A percentile compares a stretch with the other conserved stretches of the same genome.
Evolutionary conservation across 768 basidiomycete species (phyloP).

Genomic region (Trametes cingulata): DNA sequence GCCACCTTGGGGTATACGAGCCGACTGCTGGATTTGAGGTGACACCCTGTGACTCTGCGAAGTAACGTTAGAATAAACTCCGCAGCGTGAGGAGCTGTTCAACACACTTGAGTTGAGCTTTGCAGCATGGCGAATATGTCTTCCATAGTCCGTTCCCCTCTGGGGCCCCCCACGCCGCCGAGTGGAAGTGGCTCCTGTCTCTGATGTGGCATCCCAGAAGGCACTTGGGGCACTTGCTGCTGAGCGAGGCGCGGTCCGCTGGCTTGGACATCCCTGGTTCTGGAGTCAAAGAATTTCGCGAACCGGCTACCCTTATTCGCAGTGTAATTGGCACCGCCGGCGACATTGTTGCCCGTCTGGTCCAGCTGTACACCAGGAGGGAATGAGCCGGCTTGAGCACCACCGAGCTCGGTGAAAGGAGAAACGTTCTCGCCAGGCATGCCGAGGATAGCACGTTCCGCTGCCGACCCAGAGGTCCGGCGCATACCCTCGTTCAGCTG

Average conservation of each 20-base stretch:
- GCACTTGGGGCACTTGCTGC: constrained; percentile 40
- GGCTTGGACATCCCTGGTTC: constrained; percentile 48
- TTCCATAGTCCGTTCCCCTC: constrained; percentile 65
- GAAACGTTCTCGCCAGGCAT: constrained; percentile 20
- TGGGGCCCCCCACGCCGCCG: constrained; percentile 33
- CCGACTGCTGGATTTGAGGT: constrained; percentile 26
- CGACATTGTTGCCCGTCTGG: constrained; percentile 16
- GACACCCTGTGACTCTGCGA: constrained; percentile 27
- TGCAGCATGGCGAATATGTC: constrained; percentile 82
- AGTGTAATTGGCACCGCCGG: constrained; percentile 46
- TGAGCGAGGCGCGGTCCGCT: constrained; percentile 26
- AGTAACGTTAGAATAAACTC: background rate
- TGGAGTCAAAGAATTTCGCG: constrained; percentile 86
- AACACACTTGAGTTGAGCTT: constrained; percentile 70
- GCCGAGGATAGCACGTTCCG: constrained; percentile 24
- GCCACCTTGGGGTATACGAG: constrained; percentile 28
- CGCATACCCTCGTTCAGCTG: constrained; percentile 25
- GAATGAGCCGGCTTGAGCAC: constrained; percentile 12
- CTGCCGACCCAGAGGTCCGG: constrained; percentile 19
- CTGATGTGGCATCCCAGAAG: constrained; percentile 40
- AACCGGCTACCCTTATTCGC: constrained; percentile 77
- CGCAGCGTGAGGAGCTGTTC: background rate
- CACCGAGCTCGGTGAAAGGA: constrained; percentile 22
- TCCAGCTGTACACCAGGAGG: constrained; percentile 20
- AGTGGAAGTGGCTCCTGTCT: constrained; percentile 45